Percentiles rank a stretch among this genome's conserved stretches.
phyloP scores from a whole-genome alignment of 139 green algal genomes.

The Micractinium conductrix region DNA sequence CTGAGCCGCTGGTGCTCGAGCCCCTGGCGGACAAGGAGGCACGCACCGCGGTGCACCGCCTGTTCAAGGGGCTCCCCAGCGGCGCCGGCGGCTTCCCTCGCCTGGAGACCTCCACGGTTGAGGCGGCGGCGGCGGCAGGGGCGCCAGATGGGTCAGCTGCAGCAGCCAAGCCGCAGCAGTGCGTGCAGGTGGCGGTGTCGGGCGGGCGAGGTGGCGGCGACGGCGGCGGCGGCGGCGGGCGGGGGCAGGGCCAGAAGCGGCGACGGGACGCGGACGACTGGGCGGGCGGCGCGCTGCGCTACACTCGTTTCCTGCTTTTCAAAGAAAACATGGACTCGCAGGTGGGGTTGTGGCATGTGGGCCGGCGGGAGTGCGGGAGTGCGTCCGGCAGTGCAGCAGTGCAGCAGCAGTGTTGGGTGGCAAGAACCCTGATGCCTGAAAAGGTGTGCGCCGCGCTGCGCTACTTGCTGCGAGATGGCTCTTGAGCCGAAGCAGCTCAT shows the following conservation, averaged over 20 bases:
- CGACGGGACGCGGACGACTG: slow-evolving; percentile 46
- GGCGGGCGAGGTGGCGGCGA: background rate
- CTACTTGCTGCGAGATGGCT: too few relatives aligned
- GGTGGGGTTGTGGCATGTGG: slow-evolving; percentile 33
- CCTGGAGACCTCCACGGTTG: slow-evolving; percentile 43
- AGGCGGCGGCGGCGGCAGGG: background rate
- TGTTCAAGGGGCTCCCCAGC: slow-evolving; percentile 52
- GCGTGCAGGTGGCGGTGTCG: slow-evolving; percentile 4
- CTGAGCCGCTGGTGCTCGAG: slow-evolving; percentile 21
- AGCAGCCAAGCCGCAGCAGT: slow-evolving; percentile 5
- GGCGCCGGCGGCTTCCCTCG: background rate
- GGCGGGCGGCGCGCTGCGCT: slow-evolving; percentile 56
- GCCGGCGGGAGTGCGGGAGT: too few relatives aligned
- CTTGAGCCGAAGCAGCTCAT: too few relatives aligned
- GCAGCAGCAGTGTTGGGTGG: too few relatives aligned
- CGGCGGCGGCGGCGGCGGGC: background rate
- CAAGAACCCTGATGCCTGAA: too few relatives aligned
- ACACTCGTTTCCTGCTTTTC: slow-evolving; percentile 80
- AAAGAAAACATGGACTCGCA: slow-evolving; percentile 94
- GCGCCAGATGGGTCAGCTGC: background rate
- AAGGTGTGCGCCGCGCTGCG: too few relatives aligned
- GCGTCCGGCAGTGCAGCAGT: too few relatives aligned
- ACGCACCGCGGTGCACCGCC: slow-evolving; percentile 51
- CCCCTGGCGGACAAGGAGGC: slow-evolving; percentile 29
- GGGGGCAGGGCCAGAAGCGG: slow-evolving; percentile 25